Conservation (phyloP, 805 yeast species). For the Starmerella tilneyi region DNA sequence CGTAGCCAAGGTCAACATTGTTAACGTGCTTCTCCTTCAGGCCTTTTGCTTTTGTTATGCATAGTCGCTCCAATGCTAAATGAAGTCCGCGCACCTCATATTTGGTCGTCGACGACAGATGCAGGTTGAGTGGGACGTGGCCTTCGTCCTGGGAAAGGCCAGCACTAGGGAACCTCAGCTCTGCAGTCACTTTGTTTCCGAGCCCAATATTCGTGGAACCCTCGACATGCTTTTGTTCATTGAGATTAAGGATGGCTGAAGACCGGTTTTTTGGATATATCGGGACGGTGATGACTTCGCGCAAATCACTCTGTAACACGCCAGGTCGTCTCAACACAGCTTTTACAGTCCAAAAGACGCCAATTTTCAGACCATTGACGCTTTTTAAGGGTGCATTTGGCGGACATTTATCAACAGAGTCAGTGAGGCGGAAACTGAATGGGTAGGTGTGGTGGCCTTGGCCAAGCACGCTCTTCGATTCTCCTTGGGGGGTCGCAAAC, state of each 20-base stretch:
- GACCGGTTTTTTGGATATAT: neutral
- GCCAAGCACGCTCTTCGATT: slow-evolving; percentile 1
- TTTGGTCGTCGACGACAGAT: neutral
- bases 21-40: neutral
- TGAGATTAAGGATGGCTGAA: neutral
- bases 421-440: slow-evolving; percentile 9
- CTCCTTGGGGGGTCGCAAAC: neutral
- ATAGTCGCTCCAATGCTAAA: neutral
- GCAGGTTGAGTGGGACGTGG: neutral
- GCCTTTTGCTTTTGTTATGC: neutral
- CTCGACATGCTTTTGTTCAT: neutral
- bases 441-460: slow-evolving; percentile 10
- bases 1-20: neutral
- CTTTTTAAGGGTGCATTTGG: slow-evolving; percentile 4
- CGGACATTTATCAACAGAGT: slow-evolving; percentile 6
- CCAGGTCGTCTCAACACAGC: slow-evolving; percentile 7
- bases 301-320: neutral
- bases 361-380: neutral
- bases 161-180: neutral
- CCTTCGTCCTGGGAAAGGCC: neutral
- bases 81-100: neutral
- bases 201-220: neutral
- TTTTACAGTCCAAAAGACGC: slow-evolving; percentile 8
- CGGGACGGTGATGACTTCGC: slow-evolving; percentile 2
- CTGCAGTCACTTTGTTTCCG: neutral